A percentile compares a stretch with the other conserved stretches of the same genome.
These are phyloP conservation scores for Aspergillus bombycis DNA, from an alignment of 2,329 filamentous ascomycete genomes.

Conservation along the genomic window DNA sequence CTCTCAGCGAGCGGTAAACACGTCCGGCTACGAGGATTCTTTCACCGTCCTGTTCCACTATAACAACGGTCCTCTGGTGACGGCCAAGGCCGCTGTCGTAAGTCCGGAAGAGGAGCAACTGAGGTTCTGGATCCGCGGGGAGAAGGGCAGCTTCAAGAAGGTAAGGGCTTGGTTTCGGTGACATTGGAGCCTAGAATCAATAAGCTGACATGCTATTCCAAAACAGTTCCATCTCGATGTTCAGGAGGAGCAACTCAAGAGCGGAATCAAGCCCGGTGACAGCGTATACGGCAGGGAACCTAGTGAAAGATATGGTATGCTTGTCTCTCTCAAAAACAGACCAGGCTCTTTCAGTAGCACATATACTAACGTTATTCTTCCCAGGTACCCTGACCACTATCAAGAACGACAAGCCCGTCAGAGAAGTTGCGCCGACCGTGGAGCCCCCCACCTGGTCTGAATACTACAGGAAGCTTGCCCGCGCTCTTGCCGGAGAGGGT, in stretches of 20 bases:
- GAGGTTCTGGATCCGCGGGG: constrained; percentile 76
- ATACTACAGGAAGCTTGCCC: constrained; percentile 64
- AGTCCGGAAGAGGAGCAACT: constrained; percentile 71
- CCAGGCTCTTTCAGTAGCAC: not conserved
- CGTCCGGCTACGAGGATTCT: constrained; percentile 50
- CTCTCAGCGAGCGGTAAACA: constrained; percentile 66
- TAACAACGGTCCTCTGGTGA: constrained; percentile 63
- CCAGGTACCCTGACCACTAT: constrained; percentile 56
- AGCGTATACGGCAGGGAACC: constrained; percentile 67
- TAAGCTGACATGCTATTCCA: not conserved
- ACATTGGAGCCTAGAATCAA: not conserved
- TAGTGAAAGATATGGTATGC: constrained; percentile 58
- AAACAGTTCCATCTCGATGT: constrained; percentile 63
- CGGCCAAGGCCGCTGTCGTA: constrained; percentile 69
- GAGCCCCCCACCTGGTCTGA: constrained; percentile 69
- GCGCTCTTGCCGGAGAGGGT: constrained; percentile 56
- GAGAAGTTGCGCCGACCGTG: constrained; percentile 59
- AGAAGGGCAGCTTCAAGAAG: constrained; percentile 76
- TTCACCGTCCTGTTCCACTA: constrained; percentile 70
- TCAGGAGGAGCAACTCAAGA: constrained; percentile 74
- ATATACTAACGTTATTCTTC: not conserved
- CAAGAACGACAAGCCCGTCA: constrained; percentile 55
- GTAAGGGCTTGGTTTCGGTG: constrained; percentile 34
- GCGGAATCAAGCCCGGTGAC: constrained; percentile 64
- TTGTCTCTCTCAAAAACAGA: not conserved